phyloP scores from a whole-genome alignment of 2,329 filamentous ascomycete species.

The Penicillium expansum region DNA sequence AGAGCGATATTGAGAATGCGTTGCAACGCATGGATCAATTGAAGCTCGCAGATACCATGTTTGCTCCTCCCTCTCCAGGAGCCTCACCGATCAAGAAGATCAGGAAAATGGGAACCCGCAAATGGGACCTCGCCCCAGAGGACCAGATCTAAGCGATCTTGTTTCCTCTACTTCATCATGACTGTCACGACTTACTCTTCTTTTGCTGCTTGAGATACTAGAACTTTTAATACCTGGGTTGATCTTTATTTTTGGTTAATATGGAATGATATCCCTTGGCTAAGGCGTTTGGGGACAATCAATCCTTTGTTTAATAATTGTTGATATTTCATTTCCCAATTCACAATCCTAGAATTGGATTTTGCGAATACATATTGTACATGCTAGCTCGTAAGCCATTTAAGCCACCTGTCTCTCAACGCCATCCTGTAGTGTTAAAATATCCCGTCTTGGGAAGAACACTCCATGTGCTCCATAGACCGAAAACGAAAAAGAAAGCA shows the following conservation, averaged over 20 bases:
- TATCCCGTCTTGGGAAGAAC: background rate
- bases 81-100: constrained; percentile 39
- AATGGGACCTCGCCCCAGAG: constrained; percentile 48
- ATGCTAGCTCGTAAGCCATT: constrained; percentile 5
- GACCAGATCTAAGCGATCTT: constrained; percentile 31
- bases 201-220: constrained; percentile 1
- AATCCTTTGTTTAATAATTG: constrained; percentile 3
- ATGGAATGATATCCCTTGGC: constrained; percentile 14
- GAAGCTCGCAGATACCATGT: constrained; percentile 38
- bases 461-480: background rate
- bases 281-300: constrained; percentile 13
- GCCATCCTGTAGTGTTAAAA: background rate
- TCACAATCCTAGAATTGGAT: background rate
- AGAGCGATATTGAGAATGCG: constrained; percentile 42
- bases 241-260: constrained; percentile 14
- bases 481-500: background rate
- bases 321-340: background rate
- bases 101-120: constrained; percentile 47
- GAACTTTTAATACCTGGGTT: background rate
- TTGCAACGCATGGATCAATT: constrained; percentile 41
- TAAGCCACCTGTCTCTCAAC: background rate
- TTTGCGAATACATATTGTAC: constrained; percentile 11
- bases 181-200: constrained; percentile 19
- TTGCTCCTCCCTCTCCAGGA: constrained; percentile 26
- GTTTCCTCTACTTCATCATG: constrained; percentile 6